phyloP scores from a whole-genome alignment of 139 green algal genomes.

The Chlamydomonas asymmetrica region DNA sequence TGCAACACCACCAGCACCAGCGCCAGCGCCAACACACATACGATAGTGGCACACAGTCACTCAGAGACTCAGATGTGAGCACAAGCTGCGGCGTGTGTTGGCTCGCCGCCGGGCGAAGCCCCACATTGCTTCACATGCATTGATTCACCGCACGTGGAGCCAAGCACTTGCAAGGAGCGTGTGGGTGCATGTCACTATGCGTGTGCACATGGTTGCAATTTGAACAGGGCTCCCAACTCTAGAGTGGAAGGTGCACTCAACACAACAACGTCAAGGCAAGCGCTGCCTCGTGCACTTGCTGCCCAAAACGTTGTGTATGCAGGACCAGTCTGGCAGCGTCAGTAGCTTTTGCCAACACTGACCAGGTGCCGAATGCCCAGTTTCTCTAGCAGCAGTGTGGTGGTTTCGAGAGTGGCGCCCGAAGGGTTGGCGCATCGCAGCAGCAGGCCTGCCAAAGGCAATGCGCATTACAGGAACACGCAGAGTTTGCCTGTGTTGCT shows the following conservation, averaged over 20 bases:
- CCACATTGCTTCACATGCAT: not conserved
- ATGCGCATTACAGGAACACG: too few species aligned
- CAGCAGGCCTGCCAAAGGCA: conserved; percentile 18
- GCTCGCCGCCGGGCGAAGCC: too few species aligned
- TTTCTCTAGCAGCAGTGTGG: not conserved
- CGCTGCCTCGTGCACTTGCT: not conserved
- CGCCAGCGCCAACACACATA: not conserved
- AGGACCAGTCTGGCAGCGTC: too few species aligned
- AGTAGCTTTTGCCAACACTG: not conserved
- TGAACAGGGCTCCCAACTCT: too few species aligned
- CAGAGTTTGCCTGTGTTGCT: too few species aligned
- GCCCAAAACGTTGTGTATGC: not conserved
- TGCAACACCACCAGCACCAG: not conserved
- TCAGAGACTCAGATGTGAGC: not conserved
- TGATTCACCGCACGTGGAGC: not conserved
- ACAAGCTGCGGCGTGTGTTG: too few species aligned
- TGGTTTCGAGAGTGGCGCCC: not conserved
- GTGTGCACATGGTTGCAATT: not conserved
- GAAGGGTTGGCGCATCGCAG: conserved; percentile 32
- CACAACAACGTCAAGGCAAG: not conserved
- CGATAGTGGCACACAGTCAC: not conserved
- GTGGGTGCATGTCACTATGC: not conserved
- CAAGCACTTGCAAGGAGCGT: not conserved
- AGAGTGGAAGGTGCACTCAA: not conserved
- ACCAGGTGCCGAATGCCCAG: conserved; percentile 30